Evolutionary conservation across 441 rosid species (phyloP).

Genomic region (Bruguiera hainesii): DNA sequence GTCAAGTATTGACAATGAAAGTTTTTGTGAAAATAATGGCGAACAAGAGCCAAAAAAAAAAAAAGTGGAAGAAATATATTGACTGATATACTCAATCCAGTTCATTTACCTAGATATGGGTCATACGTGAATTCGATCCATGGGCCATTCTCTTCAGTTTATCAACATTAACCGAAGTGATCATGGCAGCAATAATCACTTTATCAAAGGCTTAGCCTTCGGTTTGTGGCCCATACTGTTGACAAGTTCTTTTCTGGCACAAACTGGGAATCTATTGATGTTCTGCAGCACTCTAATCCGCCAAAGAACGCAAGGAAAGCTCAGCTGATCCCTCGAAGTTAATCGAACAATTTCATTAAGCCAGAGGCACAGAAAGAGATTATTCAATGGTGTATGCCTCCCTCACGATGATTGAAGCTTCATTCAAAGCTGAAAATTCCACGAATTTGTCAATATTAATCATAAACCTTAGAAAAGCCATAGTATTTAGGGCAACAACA

Average conservation of each 20-base stretch:
- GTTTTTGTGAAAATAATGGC: too few relatives aligned
- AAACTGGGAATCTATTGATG: slow-evolving; percentile 82
- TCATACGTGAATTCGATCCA: too few relatives aligned
- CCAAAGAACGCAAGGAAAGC: slow-evolving; percentile 93
- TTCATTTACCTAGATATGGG: too few relatives aligned
- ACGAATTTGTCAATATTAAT: neutral
- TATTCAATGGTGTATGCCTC: slow-evolving; percentile 67
- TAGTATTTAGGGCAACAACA: neutral
- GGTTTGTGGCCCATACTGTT: slow-evolving; percentile 86
- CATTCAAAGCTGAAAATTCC: slow-evolving; percentile 64
- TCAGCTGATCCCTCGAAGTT: slow-evolving; percentile 93
- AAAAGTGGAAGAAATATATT: too few relatives aligned
- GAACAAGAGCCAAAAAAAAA: too few relatives aligned
- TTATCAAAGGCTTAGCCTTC: slow-evolving; percentile 73
- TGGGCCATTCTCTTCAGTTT: too few relatives aligned
- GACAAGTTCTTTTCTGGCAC: slow-evolving; percentile 87
- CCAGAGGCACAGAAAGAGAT: slow-evolving; percentile 96
- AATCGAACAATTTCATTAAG: slow-evolving; percentile 96
- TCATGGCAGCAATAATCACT: slow-evolving; percentile 16
- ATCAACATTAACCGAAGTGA: too few relatives aligned
- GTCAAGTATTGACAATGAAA: too few relatives aligned
- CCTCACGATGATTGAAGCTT: slow-evolving; percentile 92
- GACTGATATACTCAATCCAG: too few relatives aligned
- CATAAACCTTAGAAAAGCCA: neutral
- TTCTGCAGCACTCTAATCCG: slow-evolving; percentile 67